Evolutionary conservation across 2,329 filamentous ascomycete species (phyloP), one percentile per base, ranked within the genome.

Genomic region (Conoideocrella luteorostrata): DNA sequence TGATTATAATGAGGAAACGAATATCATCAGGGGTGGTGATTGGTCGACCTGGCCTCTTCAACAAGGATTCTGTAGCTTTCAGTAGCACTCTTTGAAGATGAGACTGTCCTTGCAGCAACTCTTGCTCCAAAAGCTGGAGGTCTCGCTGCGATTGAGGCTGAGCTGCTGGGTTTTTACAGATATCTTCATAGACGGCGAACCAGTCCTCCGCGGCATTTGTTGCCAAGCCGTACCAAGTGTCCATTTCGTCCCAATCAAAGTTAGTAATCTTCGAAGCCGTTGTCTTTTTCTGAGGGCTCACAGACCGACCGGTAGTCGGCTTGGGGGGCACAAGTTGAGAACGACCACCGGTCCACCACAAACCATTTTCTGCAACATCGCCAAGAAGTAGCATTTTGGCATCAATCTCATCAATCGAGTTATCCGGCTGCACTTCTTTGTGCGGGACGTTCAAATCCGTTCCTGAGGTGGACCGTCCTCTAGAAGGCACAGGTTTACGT

Each of bases 321-420:
- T 32, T 45, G 13, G 33, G 39, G 1, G 46, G n/a, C 13, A 29
- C 5, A 10, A 41, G 35, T 10, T 45, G 46, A 12, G 32, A 28
- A 23, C 35, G 46, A 6, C 74, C 74, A 2, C 83, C 85, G 37
- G 83, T 82, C 86, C 86, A 91, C 87, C 86, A 91, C 7, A 77
- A 78, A 3, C 85, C 86, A 56, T 93, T 93, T 58, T 93, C 87
- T 1, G 82, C 84, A 51, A 90, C 73, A 54, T 90, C 79, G 3
- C 86, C 86, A 2, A 90, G 62, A 6, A 89, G 68, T 17, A 91
- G 67, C 5, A 85, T 75, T 56, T 89, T 93, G 1, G 84, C 78
- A 58, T 93, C 87, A 17, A 89, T 64, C 39, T 86, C 82, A 43
- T 53, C 55, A 15, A 53, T 42, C 24, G 47, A 30, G 18, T 53